A percentile compares a stretch with the other conserved stretches of the same genome.
Conservation (phyloP, 2,329 filamentous ascomycete species). For the Didymella glomerata region DNA sequence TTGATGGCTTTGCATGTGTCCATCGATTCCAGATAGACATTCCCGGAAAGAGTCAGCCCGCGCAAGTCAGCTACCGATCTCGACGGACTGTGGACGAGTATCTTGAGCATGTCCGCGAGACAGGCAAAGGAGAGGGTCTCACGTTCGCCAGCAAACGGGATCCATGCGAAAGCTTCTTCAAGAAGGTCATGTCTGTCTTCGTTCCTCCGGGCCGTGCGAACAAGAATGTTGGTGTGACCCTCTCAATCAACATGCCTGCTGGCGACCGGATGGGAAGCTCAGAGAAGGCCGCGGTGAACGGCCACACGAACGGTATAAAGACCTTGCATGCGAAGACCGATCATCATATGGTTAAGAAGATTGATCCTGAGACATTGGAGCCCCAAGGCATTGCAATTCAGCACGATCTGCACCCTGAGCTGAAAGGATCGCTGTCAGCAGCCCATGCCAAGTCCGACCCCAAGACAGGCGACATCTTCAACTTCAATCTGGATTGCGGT, state of each 20-base stretch:
- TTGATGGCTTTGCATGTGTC: conserved; percentile 76
- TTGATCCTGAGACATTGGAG: conserved; percentile 76
- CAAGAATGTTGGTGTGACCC: conserved; percentile 70
- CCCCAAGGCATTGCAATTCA: conserved; percentile 72
- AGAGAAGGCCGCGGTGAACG: conserved; percentile 27
- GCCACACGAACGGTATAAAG: conserved; percentile 53
- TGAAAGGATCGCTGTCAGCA: conserved; percentile 72
- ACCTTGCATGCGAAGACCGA: conserved; percentile 70
- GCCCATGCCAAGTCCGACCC: conserved; percentile 78
- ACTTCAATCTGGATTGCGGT: conserved; percentile 78
- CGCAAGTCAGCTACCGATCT: conserved; percentile 73
- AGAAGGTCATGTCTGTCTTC: conserved; percentile 74
- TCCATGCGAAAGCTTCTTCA: conserved; percentile 76
- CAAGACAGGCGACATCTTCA: conserved; percentile 77
- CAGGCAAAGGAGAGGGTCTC: conserved; percentile 64
- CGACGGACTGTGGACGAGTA: conserved; percentile 71
- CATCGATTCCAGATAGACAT: conserved; percentile 75
- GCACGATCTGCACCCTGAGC: conserved; percentile 68
- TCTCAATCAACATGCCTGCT: conserved; percentile 71
- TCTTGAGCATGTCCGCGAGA: conserved; percentile 67
- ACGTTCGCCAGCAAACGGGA: conserved; percentile 77
- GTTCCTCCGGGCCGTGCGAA: conserved; percentile 44
- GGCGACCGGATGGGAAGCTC: conserved; percentile 17
- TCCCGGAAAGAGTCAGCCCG: conserved; percentile 41
- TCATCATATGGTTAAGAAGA: conserved; percentile 62